Base-by-base conservation (phyloP, 257 asterid species). In the Asclepias syriaca region DNA sequence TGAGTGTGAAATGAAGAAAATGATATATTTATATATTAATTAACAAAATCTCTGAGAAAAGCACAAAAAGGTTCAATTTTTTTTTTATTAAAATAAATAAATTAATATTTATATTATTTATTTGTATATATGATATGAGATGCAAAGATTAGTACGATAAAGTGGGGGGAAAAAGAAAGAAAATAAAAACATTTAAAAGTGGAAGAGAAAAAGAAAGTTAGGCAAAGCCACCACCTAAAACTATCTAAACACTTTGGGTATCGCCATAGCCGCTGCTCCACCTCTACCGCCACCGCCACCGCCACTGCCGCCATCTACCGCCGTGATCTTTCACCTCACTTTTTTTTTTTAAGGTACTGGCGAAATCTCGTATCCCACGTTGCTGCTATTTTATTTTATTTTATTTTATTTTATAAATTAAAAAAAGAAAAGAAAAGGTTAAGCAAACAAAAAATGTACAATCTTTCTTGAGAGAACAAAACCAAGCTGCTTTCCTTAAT, bases 1-100 rank as follows among this genome's bases (percentile, higher is more conserved):
- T 68, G 79, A 78, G 84, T 84, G 85, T 87, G 87, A 87, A 85
- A 74, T 65, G 61, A 82, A 82, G 86, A 81, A 83, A 81, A 75
- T 18, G 68, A 64, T 63, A 34, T 59, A 9, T 14, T 3, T 13
- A 13, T 50, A 50, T 14, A 13, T 2, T 0, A 13, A 50, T 50
- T 3, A 15, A 13, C 2, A 8, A 53, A 57, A 58, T 16, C 49
- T 16, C 24, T 2, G 50, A 64, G 68, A 64, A 64, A 64, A 64
- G 68, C 68, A 64, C 68, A 64, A 64, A 64, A 64, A 37, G 68
- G 68, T 64, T 64, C 24, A 58, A 58, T 58, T 50, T 50, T 14
- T 50, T 14, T 50, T 50, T 15, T 13, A 14, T 50, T 14, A 2
- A 48, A 48, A 12, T 2, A 43, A 43, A 24, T 24, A 24, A 24